Evolutionary conservation across 1,284 basidiomycete species (phyloP), one percentile per base, ranked within the genome.

Genomic region (Ustilago xerochloae): DNA sequence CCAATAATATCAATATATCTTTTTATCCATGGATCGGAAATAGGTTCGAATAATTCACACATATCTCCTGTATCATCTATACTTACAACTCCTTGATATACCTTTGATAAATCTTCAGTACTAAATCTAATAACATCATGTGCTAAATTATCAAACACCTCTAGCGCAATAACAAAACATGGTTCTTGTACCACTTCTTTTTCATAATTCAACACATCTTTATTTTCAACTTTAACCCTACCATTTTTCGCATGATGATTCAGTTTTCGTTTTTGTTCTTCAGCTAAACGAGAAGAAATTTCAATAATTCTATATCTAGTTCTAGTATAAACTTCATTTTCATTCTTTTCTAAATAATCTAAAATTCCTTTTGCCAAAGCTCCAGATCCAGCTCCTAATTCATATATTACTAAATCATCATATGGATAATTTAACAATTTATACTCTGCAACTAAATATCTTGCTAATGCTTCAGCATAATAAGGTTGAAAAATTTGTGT

Each of bases 401-500:
- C 97, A 87, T 97, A 99, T 58, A 99, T 90, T 67, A 93, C 89
- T 71, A 99, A 89, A 84, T 97, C 94, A 36, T 97, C 91, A 83
- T 97, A 95, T 0, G 95, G 95, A 84, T 94, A 97, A 82, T 95
- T 92, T 84, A 75, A 94, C 93, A 82, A 88, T 81, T 97, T 90
- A 86, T 98, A 97, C 81, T 96, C 92, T 0, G 91, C 90, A 22
- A 94, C 89, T 22, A 98, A 88, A 80, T 93, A 97, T 55, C 91
- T 89, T 4, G 92, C 93, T 51, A 99, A 90, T 30, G 95, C 91
- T 78, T 91, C 90, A 32, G 94, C 96, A 81, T 96, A 99, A 88
- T 91, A 93, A 10, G 97, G 97, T 93, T 96, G 94, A 88, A 99
- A 98, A 38, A 99, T 87, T 84, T 99, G 96, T 2, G 94, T 97